phyloP scores from a whole-genome alignment of 2,329 filamentous ascomycete species.

The Sclerotinia subarctica region DNA sequence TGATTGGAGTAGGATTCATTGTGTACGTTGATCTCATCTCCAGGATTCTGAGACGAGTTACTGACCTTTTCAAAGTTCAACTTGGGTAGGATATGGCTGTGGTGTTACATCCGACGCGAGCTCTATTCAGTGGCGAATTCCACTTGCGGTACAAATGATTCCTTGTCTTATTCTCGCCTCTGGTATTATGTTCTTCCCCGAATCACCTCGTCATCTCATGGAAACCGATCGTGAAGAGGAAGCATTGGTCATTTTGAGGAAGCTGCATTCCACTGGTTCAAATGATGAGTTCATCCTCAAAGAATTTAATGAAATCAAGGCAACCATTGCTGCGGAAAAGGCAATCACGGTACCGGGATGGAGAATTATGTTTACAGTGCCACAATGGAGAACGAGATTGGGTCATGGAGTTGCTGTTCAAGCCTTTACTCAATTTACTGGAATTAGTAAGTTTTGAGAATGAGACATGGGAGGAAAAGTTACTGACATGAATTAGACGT shows the following conservation, averaged over 20 bases:
- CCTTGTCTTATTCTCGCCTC: constrained; percentile 59
- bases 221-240: constrained; percentile 64
- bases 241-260: constrained; percentile 64
- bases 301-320: constrained; percentile 59
- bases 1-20: constrained; percentile 58
- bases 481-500: constrained; percentile 43
- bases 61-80: constrained; percentile 42
- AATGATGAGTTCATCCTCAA: constrained; percentile 57
- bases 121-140: constrained; percentile 33
- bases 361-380: constrained; percentile 55
- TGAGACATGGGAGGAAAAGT: fast-evolving
- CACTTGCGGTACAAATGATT: constrained; percentile 55
- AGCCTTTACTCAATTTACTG: constrained; percentile 63
- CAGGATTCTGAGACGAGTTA: neutral
- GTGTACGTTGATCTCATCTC: constrained; percentile 24
- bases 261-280: constrained; percentile 64
- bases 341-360: constrained; percentile 52
- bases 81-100: constrained; percentile 57
- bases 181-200: constrained; percentile 70
- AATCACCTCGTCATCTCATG: constrained; percentile 71
- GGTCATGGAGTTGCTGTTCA: constrained; percentile 61
- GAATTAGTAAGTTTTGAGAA: constrained; percentile 43
- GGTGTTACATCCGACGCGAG: constrained; percentile 23
- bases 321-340: constrained; percentile 59
- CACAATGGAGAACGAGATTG: constrained; percentile 58